A percentile compares a stretch with the other conserved stretches of the same genome.
phyloP scores from a whole-genome alignment of 805 yeast genomes.

The Zygoascus biomembranicola region DNA sequence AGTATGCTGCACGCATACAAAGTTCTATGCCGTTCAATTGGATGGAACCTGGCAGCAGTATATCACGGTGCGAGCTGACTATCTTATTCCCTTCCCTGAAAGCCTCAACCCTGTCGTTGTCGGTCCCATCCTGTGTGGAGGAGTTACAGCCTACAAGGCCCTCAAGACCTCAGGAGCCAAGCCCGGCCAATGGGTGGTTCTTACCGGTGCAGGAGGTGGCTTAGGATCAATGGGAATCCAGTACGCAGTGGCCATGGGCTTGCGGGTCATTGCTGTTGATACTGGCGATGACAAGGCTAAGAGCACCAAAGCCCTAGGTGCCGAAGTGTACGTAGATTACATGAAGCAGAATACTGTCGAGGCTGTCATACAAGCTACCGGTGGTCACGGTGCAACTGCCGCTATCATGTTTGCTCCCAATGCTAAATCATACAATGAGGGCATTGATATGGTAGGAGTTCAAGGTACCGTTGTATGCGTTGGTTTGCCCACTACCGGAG shows the following conservation, averaged over 20 bases:
- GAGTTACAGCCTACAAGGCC: constrained; percentile 56
- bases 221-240: constrained; percentile 52
- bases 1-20: constrained; percentile 51
- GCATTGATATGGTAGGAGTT: constrained; percentile 14
- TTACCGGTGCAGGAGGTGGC: constrained; percentile 59
- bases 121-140: constrained; percentile 54
- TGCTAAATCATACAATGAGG: constrained; percentile 13
- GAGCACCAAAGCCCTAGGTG: constrained; percentile 40
- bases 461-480: constrained; percentile 19
- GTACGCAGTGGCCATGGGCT: constrained; percentile 53
- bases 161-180: constrained; percentile 41
- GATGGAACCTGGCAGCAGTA: constrained; percentile 45
- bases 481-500: constrained; percentile 18
- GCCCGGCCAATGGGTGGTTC: constrained; percentile 52
- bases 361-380: constrained; percentile 19
- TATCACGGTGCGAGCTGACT: constrained; percentile 39
- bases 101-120: constrained; percentile 25
- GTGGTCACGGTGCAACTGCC: constrained; percentile 20
- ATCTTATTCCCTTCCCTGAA: constrained; percentile 35
- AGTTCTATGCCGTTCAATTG: constrained; percentile 66
- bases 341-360: constrained; percentile 19
- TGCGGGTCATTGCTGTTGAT: constrained; percentile 47
- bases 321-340: constrained; percentile 48
- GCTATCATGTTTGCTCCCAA: constrained; percentile 16
- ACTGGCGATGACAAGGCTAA: constrained; percentile 47